phyloP scores from a whole-genome alignment of 331 rosid genomes.

The Acacia concinna region DNA sequence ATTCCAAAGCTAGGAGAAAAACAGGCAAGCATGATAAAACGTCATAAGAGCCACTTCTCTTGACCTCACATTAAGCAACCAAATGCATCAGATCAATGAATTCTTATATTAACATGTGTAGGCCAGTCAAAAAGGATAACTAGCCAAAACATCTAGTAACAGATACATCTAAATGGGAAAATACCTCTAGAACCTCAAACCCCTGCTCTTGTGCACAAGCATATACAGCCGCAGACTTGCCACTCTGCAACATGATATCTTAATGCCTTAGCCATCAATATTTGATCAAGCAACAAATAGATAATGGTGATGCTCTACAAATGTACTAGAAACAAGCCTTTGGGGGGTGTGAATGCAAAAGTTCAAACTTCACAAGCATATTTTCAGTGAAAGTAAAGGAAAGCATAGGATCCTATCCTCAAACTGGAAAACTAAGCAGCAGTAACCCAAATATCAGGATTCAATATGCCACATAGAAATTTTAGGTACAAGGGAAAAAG shows the following conservation, averaged over 20 bases:
- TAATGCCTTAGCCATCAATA: slow-evolving; percentile 33
- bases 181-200: slow-evolving; percentile 83
- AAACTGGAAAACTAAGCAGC: not conserved
- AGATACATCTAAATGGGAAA: not conserved
- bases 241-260: slow-evolving; percentile 73
- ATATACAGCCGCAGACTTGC: slow-evolving; percentile 95
- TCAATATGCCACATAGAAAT: slow-evolving; percentile 8
- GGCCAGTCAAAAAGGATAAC: slow-evolving; percentile 6
- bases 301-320: slow-evolving; percentile 19
- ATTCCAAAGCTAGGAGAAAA: not conserved
- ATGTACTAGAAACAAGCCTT: not conserved
- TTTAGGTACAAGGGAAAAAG: not conserved
- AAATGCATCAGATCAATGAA: slow-evolving; percentile 21
- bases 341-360: not conserved
- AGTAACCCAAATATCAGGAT: not conserved
- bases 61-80: slow-evolving; percentile 18
- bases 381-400: not conserved
- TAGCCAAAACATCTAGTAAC: not conserved
- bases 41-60: slow-evolving; percentile 14
- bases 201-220: slow-evolving; percentile 96
- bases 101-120: not conserved
- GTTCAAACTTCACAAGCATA: slow-evolving; percentile 10
- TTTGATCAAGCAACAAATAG: slow-evolving; percentile 17
- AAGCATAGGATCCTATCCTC: slow-evolving; percentile 21
- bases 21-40: slow-evolving; percentile 14